Base-by-base conservation (phyloP, 1,284 basidiomycete genomes). In the Athelia sp. region DNA sequence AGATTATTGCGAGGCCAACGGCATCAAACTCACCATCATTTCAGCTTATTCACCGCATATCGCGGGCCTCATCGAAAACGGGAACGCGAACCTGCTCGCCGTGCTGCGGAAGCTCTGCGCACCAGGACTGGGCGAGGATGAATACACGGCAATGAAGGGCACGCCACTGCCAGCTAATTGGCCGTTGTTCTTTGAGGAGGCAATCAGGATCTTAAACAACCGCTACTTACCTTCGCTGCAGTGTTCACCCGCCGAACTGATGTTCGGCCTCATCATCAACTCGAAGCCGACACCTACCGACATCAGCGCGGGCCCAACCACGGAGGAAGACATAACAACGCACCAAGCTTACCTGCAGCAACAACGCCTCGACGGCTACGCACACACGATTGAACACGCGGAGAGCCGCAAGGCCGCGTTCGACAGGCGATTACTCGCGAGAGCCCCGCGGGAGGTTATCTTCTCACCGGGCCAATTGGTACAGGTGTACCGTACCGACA, bases 31-130 rank as follows among this genome's bases (percentile, higher is more conserved):
- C 3, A 54, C 66, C 0, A 49, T 65, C 0, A 52, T 61, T 0
- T 51, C 68, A 0, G 63, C 68, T 13, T 74, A 74, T 49, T 63
- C 71, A 6, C 67, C 71, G 1, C 73, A 68, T 65, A 51, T 70
- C 9, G 72, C 71, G 23, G 64, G 71, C 0, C 58, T 73, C 0
- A 55, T 71, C 0, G 65, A 72, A 45, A 62, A 62, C 6, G 51
- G 59, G 0, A 74, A 73, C 44, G 55, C 58, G 3, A 46, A 64
- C 1, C 48, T 76, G 2, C 49, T 72, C 0, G 53, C 60, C 9
- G 32, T 56, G 0, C 52, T 73, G 1, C 56, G 61, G 17, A 35
- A 61, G 0, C 47, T 71, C 0, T 70, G 68, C 29, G 63, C 63
- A 23, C 68, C 64, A 1, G 56, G 58, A 6, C 42, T 70, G 0